A percentile compares a stretch with the other conserved stretches of the same genome.
These are phyloP conservation scores for Spencermartinsiella europaea DNA, from an alignment of 805 yeast species.

Conservation along the genomic window DNA sequence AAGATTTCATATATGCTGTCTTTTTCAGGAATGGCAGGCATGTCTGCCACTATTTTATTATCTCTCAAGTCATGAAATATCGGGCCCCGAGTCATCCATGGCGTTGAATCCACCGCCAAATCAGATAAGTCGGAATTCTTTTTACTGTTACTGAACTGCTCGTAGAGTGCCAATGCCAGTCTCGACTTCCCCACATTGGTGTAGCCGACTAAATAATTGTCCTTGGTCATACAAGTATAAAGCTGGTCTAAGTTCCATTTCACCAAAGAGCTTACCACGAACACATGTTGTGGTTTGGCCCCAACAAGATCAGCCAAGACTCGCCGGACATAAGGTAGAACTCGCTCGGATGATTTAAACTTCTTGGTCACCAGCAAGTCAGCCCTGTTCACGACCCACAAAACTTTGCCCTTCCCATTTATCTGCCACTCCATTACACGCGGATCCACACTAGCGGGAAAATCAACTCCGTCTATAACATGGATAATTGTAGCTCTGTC, in stretches of 20 bases:
- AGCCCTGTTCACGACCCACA: slow-evolving; percentile 36
- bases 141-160: slow-evolving; percentile 41
- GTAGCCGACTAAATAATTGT: slow-evolving; percentile 60
- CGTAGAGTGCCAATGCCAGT: slow-evolving; percentile 61
- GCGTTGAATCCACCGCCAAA: slow-evolving; percentile 1
- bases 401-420: slow-evolving; percentile 24
- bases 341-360: slow-evolving; percentile 22
- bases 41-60: slow-evolving; percentile 25
- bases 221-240: slow-evolving; percentile 32
- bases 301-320: slow-evolving; percentile 32
- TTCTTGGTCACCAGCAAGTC: slow-evolving; percentile 40
- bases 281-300: slow-evolving; percentile 39
- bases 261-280: slow-evolving; percentile 45
- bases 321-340: slow-evolving; percentile 26
- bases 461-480: slow-evolving; percentile 62
- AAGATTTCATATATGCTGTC: slow-evolving; percentile 19
- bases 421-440: slow-evolving; percentile 29
- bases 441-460: slow-evolving; percentile 55
- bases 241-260: slow-evolving; percentile 49
- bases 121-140: neutral
- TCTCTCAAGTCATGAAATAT: slow-evolving; percentile 37
- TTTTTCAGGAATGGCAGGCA: slow-evolving; percentile 33
- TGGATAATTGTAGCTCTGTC: slow-evolving; percentile 46
- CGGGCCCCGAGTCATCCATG: slow-evolving; percentile 58
- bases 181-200: slow-evolving; percentile 88